These are phyloP conservation scores for Yamadazyma sp. DNA, from an alignment of 805 yeast species.

Conservation along the genomic window DNA sequence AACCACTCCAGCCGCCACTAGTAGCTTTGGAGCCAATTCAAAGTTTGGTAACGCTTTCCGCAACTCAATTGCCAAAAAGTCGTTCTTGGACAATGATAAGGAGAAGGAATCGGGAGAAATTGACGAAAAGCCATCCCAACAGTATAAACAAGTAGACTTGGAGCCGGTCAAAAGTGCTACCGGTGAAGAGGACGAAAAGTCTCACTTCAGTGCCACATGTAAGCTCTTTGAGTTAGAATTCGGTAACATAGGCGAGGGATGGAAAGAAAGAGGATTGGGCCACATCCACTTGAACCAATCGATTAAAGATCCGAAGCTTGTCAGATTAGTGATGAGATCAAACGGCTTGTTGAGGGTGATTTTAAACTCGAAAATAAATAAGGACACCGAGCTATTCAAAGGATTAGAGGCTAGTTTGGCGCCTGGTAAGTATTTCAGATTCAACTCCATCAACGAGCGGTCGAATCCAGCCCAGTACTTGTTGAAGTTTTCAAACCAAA, in stretches of 20 bases:
- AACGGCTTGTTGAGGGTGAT: slow-evolving; percentile 82
- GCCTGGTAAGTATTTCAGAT: slow-evolving; percentile 79
- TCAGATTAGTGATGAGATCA: slow-evolving; percentile 87
- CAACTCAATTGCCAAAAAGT: slow-evolving; percentile 49
- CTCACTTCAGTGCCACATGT: slow-evolving; percentile 67
- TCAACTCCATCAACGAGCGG: slow-evolving; percentile 57
- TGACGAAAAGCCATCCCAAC: slow-evolving; percentile 22
- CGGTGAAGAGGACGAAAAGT: slow-evolving; percentile 86
- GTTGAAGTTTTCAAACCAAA: slow-evolving; percentile 64
- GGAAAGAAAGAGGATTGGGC: slow-evolving; percentile 97
- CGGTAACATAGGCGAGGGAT: slow-evolving; percentile 65
- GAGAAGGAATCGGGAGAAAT: slow-evolving; percentile 6
- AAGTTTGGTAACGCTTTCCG: slow-evolving; percentile 57
- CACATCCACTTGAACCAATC: slow-evolving; percentile 72
- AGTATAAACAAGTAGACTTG: slow-evolving; percentile 26
- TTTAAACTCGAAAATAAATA: slow-evolving; percentile 67
- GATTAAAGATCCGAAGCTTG: slow-evolving; percentile 34
- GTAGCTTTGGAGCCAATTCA: slow-evolving; percentile 47
- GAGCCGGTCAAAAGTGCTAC: slow-evolving; percentile 64
- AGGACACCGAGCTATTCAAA: slow-evolving; percentile 60
- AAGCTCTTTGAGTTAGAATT: slow-evolving; percentile 77
- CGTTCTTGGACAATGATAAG: slow-evolving; percentile 52
- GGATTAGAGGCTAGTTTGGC: slow-evolving; percentile 87
- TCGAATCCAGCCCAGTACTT: slow-evolving; percentile 82
- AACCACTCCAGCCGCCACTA: slow-evolving; percentile 6